Percentiles rank a stretch among this genome's conserved stretches.
phyloP scores from a whole-genome alignment of 2,329 filamentous ascomycete species.

The Aureobasidium mangrovei region DNA sequence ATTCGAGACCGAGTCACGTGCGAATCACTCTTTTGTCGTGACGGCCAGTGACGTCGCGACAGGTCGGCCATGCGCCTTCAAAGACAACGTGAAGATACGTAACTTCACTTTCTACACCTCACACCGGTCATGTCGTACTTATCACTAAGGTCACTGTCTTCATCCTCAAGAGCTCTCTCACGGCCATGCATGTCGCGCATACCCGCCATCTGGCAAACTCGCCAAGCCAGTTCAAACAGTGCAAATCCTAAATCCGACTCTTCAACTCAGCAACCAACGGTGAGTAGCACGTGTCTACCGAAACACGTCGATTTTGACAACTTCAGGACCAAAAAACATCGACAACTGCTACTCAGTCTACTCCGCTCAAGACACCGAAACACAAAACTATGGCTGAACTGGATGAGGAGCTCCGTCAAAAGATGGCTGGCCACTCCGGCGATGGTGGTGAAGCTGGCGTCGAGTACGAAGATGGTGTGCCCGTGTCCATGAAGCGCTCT shows the following conservation, averaged over 20 bases:
- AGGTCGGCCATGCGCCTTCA: no score
- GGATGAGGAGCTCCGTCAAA: constrained; percentile 58
- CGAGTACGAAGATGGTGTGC: constrained; percentile 66
- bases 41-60: no score
- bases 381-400: constrained; percentile 52
- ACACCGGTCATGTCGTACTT: neutral
- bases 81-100: no score
- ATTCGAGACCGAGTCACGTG: no score
- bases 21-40: no score
- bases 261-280: neutral
- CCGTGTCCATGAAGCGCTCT: constrained; percentile 62
- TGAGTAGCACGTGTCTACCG: neutral
- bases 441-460: constrained; percentile 58
- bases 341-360: neutral
- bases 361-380: constrained; percentile 11
- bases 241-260: constrained; percentile 10
- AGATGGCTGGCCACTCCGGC: constrained; percentile 58
- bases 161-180: neutral
- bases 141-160: neutral
- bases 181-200: neutral
- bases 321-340: neutral
- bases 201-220: neutral
- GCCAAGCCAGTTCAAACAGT: constrained; percentile 8
- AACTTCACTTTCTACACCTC: neutral
- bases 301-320: neutral